Percentiles rank a stretch among this genome's conserved stretches.
phyloP scores from a whole-genome alignment of 2,329 filamentous ascomycete species.

The Huntiella savannae region DNA sequence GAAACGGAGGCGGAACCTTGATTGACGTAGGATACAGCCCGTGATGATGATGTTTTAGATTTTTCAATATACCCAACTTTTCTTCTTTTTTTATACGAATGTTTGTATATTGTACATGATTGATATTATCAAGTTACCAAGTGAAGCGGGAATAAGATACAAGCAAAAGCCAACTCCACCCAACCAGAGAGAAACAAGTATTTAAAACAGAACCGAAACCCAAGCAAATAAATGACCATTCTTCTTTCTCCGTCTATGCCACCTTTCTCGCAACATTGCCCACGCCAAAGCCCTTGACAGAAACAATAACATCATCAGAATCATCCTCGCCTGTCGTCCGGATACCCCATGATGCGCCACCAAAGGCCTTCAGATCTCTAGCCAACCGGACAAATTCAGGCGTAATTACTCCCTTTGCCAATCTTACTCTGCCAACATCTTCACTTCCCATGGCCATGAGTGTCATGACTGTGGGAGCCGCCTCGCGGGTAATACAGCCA shows the following conservation, averaged over 20 bases:
- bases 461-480: slow-evolving; percentile 56
- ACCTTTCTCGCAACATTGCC: slow-evolving; percentile 92
- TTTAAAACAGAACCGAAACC: too few relatives aligned
- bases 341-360: slow-evolving; percentile 77
- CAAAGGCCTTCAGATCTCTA: slow-evolving; percentile 73
- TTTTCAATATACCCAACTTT: slow-evolving; percentile 2
- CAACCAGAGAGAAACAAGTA: too few relatives aligned
- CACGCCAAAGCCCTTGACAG: slow-evolving; percentile 80
- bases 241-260: slow-evolving; percentile 22
- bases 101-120: too few relatives aligned
- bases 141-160: too few relatives aligned
- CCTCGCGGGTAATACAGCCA: slow-evolving; percentile 58
- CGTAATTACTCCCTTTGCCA: slow-evolving; percentile 65
- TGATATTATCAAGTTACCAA: too few relatives aligned
- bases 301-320: slow-evolving; percentile 60
- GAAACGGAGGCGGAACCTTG: not conserved
- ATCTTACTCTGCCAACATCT: slow-evolving; percentile 70
- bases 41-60: too few relatives aligned
- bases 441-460: slow-evolving; percentile 98
- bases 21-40: too few relatives aligned
- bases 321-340: slow-evolving; percentile 51
- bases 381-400: slow-evolving; percentile 66
- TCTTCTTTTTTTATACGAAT: not conserved
- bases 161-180: too few relatives aligned
- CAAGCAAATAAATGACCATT: too few relatives aligned